Percentiles rank a stretch among this genome's conserved stretches.
phyloP scores from a whole-genome alignment of 164 flowering plant genomes.

The Berberis vulgaris region DNA sequence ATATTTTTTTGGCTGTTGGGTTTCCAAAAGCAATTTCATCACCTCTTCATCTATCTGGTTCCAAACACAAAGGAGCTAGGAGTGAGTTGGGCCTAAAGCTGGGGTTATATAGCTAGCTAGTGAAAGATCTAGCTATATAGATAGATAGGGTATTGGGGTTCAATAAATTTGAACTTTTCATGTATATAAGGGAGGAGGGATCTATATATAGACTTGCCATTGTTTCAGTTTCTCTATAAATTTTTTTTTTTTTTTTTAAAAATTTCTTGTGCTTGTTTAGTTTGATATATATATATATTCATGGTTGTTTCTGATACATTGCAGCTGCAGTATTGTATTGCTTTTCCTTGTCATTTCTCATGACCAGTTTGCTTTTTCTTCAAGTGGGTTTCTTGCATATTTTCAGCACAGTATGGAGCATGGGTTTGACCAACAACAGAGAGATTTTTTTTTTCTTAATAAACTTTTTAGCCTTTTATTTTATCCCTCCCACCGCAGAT shows the following conservation, averaged over 20 bases:
- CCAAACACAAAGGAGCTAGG: not conserved
- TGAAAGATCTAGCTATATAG: not conserved
- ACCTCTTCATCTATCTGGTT: no score
- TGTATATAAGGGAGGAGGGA: no score
- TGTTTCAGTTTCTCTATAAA: not conserved
- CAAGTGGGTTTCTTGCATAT: not conserved
- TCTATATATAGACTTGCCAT: constrained; percentile 1
- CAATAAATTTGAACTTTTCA: constrained; percentile 4
- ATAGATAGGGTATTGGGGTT: not conserved
- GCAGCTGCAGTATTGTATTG: not conserved
- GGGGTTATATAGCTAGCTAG: constrained; percentile 1
- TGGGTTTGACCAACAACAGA: not conserved
- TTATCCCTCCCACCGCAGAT: no score
- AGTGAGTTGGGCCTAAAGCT: not conserved
- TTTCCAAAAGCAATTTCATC: no score
- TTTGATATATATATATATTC: no score
- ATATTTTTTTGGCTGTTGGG: no score
- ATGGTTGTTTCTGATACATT: not conserved
- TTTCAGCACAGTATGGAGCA: not conserved
- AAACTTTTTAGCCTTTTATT: no score
- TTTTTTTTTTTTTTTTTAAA: no score
- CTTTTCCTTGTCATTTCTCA: not conserved
- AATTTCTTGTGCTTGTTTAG: not conserved
- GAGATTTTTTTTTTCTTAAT: not conserved
- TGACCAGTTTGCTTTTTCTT: not conserved